Conservation (phyloP, 2,329 filamentous ascomycete species). For the Penicillium sp. region DNA sequence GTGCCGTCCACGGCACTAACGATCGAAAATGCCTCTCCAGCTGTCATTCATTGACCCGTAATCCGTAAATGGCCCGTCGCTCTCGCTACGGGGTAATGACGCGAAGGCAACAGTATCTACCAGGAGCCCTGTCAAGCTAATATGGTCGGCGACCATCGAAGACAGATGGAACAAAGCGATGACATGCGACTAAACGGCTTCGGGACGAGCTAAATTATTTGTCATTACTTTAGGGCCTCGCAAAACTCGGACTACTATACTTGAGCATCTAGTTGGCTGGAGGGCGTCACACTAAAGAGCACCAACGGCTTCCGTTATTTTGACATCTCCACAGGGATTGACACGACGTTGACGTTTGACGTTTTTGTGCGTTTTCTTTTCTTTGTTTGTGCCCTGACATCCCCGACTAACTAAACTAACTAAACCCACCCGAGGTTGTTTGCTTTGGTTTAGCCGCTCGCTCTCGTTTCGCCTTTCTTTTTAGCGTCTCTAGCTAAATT, state of each 20-base stretch:
- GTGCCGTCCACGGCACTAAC: not conserved
- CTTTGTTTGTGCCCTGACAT: constrained; percentile 3
- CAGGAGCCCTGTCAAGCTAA: not conserved
- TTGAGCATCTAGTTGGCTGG: not conserved
- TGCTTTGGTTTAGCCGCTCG: constrained; percentile 3
- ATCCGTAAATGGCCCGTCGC: not conserved
- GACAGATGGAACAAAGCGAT: constrained; percentile 1
- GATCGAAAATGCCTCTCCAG: not conserved
- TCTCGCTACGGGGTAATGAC: not conserved
- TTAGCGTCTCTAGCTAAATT: not conserved
- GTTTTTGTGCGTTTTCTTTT: not conserved
- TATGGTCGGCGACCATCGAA: not conserved
- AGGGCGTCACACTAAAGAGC: not conserved
- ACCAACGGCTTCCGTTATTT: not conserved
- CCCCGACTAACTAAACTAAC: not conserved
- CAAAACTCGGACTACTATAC: not conserved
- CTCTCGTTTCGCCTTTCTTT: not conserved
- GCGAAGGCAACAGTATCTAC: not conserved
- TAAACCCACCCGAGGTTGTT: not conserved
- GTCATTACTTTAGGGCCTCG: not conserved
- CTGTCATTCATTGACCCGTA: not conserved
- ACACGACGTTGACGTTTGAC: constrained; percentile 1
- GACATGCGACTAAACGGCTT: not conserved
- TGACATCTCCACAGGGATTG: constrained; percentile 1
- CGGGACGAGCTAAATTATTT: not conserved